phyloP scores from a whole-genome alignment of 306 rosid species.

The Datisca glomerata region DNA sequence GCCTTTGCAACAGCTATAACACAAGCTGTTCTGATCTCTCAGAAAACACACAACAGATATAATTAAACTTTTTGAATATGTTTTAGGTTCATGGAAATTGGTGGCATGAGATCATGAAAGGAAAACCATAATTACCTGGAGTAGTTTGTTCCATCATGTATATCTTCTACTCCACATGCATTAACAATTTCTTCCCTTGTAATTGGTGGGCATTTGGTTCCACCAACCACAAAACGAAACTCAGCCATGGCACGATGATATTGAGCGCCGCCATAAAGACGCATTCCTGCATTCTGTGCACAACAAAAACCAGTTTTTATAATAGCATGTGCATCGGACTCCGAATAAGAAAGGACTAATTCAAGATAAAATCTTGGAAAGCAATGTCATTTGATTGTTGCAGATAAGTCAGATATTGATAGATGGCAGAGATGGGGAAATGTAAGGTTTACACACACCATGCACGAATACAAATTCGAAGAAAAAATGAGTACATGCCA shows the following conservation, averaged over 20 bases:
- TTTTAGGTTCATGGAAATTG: background rate
- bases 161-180: slow-evolving; percentile 98
- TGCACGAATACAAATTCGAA: too few species aligned
- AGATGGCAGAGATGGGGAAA: too few species aligned
- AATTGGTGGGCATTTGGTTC: slow-evolving; percentile 94
- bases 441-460: too few species aligned
- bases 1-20: slow-evolving; percentile 98
- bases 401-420: too few species aligned
- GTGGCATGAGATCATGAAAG: background rate
- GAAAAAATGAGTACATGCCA: too few species aligned
- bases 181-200: slow-evolving; percentile 93
- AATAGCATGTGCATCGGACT: background rate
- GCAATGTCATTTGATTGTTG: too few species aligned
- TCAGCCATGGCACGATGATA: slow-evolving; percentile 99
- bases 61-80: too few species aligned
- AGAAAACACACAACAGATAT: slow-evolving; percentile 1
- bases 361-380: too few species aligned
- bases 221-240: slow-evolving; percentile 95
- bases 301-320: slow-evolving; percentile 7
- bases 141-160: slow-evolving; percentile 96
- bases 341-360: too few species aligned
- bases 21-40: slow-evolving; percentile 77
- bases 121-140: slow-evolving; percentile 42
- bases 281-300: slow-evolving; percentile 94
- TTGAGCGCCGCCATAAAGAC: slow-evolving; percentile 97